Evolutionary conservation across 495 filamentous ascomycete genomes (phyloP), one percentile per base, ranked within the genome.

Genomic region (Aspergillus incahuasiensis): DNA sequence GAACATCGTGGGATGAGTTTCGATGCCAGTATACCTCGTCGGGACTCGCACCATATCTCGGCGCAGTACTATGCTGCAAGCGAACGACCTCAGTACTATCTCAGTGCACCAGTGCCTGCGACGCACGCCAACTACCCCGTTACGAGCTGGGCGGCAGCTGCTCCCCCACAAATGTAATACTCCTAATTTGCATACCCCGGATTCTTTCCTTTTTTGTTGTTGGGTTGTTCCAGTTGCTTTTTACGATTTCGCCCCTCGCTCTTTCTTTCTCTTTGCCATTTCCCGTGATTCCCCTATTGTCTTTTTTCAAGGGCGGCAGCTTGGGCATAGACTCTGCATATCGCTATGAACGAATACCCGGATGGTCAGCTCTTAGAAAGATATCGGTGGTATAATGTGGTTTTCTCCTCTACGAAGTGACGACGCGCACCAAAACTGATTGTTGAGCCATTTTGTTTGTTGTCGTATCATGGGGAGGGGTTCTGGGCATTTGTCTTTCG

Each of bases 151-250:
- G 70, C 74, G 9, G 67, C 74, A 6, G 67, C 73, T 19, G 70
- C 74, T 8, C 67, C 71, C 48, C 73, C 73, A 16, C 74, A 73
- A 51, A 74, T 77, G 22, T 77, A 62, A 72, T 58, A 35, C 13
- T 52, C 47, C 58, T 54, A 32, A 16, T 51, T 32, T 38, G 21
- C 35, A 18, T 25, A 45, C 11, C 32, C 32, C 32, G 6, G 32
- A 11, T 35, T 9, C 9, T 30, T 9, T 34, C 7, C 18, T 35
- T 22, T 43, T 24, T 8, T 28, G 41, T 9, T 34, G 41, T n/a
- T n/a, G n/a, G n/a, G 9, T 44, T 53, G 16, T 18, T 22, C 48
- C 32, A 12, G 38, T 40, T 40, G 38, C n/a, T 46, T 47, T 38
- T 51, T 22, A 47, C 47, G 25, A 8, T 7, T 35, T 5, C 32